Percentiles rank a stretch among this genome's conserved stretches.
These are phyloP conservation scores for Starmerella apis DNA, from an alignment of 805 yeast genomes.

Conservation along the genomic window DNA sequence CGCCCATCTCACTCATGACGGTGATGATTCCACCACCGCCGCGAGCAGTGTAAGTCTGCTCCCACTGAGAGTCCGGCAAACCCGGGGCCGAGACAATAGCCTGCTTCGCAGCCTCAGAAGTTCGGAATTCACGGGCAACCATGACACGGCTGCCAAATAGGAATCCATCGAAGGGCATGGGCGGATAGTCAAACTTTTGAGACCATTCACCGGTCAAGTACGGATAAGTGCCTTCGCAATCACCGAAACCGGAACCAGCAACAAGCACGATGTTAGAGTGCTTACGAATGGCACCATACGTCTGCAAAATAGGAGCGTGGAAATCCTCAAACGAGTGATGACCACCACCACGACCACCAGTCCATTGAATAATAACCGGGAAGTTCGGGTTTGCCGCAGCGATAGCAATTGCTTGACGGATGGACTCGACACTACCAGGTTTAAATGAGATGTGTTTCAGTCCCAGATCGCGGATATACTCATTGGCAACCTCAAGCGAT, in stretches of 20 bases:
- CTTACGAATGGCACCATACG: constrained; percentile 90
- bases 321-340: constrained; percentile 98
- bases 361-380: constrained; percentile 98
- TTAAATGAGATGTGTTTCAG: constrained; percentile 89
- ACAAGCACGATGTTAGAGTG: constrained; percentile 77
- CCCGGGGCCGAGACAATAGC: constrained; percentile 87
- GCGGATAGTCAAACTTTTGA: constrained; percentile 73
- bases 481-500: constrained; percentile 91
- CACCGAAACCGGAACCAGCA: constrained; percentile 98
- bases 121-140: constrained; percentile 93
- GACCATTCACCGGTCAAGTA: constrained; percentile 98
- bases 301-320: constrained; percentile 94
- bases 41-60: constrained; percentile 82
- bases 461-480: constrained; percentile 85
- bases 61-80: constrained; percentile 84
- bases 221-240: constrained; percentile 92
- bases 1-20: constrained; percentile 98
- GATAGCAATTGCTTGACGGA: constrained; percentile 72
- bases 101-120: constrained; percentile 86
- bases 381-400: constrained; percentile 92
- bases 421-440: constrained; percentile 95
- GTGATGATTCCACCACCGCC: constrained; percentile 89
- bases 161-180: constrained; percentile 98
- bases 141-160: constrained; percentile 92
- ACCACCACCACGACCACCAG: constrained; percentile 99